Base-by-base conservation (phyloP, 495 filamentous ascomycete species). In the Lasiosphaeria hispida region DNA sequence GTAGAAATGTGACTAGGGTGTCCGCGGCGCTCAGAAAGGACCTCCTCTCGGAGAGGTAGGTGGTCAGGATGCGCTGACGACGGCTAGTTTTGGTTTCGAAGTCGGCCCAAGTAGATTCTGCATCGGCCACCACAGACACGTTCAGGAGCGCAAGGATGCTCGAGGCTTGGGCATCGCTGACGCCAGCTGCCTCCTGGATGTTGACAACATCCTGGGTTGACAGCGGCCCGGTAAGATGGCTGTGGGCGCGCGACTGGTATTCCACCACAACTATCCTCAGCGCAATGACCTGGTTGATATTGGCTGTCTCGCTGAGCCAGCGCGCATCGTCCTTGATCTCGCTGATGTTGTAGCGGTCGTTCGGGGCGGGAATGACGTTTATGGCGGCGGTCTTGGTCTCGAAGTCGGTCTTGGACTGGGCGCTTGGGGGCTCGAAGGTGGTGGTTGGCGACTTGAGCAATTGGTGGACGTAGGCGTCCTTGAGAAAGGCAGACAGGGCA, bases 371-470 rank as follows among this genome's bases (percentile, higher is more conserved):
- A 19, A 88, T 82, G 43, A 92, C 85, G 69, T 96, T 87, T 51
- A 97, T 95, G n/a, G 92, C 86, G 14, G 93, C 87, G 1, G 91
- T 97, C 71, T 86, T 92, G 40, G 87, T 91, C 53, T 93, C 89
- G 68, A 96, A 96, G 19, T 84, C 84, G 43, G 78, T 69, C 69
- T 87, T 93, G 5, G 83, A 79, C 64, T 84, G 57, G 76, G 61
- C 44, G 78, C 83, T 59, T 69, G 85, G 71, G 2, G 78, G 62
- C 48, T 80, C 72, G 69, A 89, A 93, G 45, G 84, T 82, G 51
- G 73, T 81, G 69, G 84, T 73, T 48, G 86, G 84, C 43, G 81
- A 75, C 57, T 83, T 79, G 64, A 96, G 78, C 55, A 90, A 72
- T 63, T 81, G 73, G 61, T 87, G 67, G 66, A 85, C 85, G 53